These are phyloP conservation scores for Verruconis gallopava DNA, from an alignment of 2,329 filamentous ascomycete genomes.

Conservation along the genomic window DNA sequence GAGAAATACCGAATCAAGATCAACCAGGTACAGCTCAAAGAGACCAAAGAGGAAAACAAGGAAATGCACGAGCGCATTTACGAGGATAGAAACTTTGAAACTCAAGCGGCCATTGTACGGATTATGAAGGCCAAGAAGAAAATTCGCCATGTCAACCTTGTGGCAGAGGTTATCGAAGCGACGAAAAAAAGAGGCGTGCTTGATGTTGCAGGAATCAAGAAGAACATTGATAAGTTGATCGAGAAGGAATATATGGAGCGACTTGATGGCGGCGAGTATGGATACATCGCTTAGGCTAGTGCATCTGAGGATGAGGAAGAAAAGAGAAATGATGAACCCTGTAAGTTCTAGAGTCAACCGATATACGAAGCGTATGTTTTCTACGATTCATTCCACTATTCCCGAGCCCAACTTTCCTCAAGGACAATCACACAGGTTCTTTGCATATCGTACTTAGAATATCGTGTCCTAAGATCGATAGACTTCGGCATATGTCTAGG, in stretches of 20 bases:
- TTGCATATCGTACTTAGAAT: no score
- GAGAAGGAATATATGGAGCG: constrained; percentile 90
- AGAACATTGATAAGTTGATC: constrained; percentile 89
- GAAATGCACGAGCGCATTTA: constrained; percentile 83
- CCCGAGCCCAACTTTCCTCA: no score
- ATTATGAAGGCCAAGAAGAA: constrained; percentile 93
- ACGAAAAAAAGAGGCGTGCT: constrained; percentile 78
- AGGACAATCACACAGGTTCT: no score
- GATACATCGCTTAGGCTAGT: constrained; percentile 44
- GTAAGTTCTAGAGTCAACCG: no score
- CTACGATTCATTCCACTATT: no score
- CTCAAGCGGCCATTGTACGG: constrained; percentile 88
- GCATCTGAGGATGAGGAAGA: no score
- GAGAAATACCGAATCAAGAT: constrained; percentile 89
- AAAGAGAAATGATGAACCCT: no score
- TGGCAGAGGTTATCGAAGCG: constrained; percentile 83
- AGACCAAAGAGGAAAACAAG: constrained; percentile 90
- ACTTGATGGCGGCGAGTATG: constrained; percentile 51
- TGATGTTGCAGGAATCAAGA: constrained; percentile 81
- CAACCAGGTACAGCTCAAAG: constrained; percentile 95
- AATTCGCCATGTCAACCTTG: constrained; percentile 74
- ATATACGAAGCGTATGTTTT: no score
- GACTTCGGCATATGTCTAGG: no score
- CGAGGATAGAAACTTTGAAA: constrained; percentile 87
- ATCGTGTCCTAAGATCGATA: no score